Evolutionary conservation across 2,329 filamentous ascomycete species (phyloP), one percentile per base, ranked within the genome.

Genomic region (Pezicula neosporulosa): DNA sequence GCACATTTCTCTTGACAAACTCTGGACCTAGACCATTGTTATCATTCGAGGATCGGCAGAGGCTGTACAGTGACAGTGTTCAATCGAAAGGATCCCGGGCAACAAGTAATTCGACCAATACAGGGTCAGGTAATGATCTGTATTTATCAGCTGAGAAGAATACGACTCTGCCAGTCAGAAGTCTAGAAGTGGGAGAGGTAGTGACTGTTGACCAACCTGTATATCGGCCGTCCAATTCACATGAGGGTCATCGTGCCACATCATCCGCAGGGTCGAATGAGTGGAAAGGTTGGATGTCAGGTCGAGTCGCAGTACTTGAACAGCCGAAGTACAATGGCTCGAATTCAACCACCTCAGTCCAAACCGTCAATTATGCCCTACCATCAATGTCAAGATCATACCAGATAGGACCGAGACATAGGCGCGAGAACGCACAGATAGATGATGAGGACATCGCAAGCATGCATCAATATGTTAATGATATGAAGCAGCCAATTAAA

Each of bases 281-380:
- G 51, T 82, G 78, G 79, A 81, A 80, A 62, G 73, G 68, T 0
- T 78, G 74, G 74, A 71, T 82, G 37, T 78, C 77, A 8, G 71
- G 75, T 2, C 75, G 81, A 39, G 71, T 77, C 8, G 74, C 74
- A 0, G 77, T 74, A 50, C 60, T 78, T 2, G 76, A 80, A 48
- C 57, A 54, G 38, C 45, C 50, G 18, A 64, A 64, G 27, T 55
- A 61, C 13, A 60, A 58, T 44, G 30, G 45, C 7, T 35, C 28
- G 13, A 36, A 33, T 18, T 54, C 38, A 16, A 44, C 39, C n/a
- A 49, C 48, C 3, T 52, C 49, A 15, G 38, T 18, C 33, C 47
- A 24, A 54, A 57, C 48, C 12, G 53, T 65, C 39, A 64, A 60
- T 15, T 62, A 59, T 30, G 57, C 60, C 3, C 47, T 63, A 12